Evolutionary conservation across 257 asterid genomes (phyloP).

Genomic region (Nicotiana benthamiana): DNA sequence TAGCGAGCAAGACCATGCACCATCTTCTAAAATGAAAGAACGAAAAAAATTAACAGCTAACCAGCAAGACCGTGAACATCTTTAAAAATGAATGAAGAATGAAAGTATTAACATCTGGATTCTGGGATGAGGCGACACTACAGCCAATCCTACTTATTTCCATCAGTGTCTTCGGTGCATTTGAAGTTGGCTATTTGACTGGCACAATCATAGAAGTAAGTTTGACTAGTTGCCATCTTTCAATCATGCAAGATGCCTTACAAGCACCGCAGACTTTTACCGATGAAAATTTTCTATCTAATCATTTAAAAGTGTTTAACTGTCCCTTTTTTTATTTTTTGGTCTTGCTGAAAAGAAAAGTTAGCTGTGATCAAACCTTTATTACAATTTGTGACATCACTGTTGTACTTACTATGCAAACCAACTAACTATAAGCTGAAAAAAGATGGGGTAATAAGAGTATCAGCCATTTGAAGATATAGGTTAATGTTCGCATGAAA

Average conservation of each 20-base stretch:
- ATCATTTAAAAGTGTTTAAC: background rate
- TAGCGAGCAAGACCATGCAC: background rate
- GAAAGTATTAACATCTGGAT: background rate
- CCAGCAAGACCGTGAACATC: constrained; percentile 1
- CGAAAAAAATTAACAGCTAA: background rate
- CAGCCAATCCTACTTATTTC: constrained; percentile 4
- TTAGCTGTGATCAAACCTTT: background rate
- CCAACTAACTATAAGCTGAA: background rate
- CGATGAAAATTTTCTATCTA: background rate
- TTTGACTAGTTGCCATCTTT: background rate
- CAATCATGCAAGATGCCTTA: background rate
- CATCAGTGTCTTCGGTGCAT: background rate
- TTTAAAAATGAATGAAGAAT: background rate
- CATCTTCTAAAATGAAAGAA: background rate
- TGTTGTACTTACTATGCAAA: background rate
- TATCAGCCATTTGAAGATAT: background rate
- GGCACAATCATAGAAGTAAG: background rate
- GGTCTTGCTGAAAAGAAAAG: background rate
- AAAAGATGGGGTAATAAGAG: background rate
- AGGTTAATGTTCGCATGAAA: background rate
- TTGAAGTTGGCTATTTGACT: background rate
- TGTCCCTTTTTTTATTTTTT: background rate
- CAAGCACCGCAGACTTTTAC: background rate
- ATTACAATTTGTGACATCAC: background rate
- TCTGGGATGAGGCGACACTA: background rate